Conservation (phyloP, 139 green algal genomes). For the Desmodesmus armatus region DNA sequence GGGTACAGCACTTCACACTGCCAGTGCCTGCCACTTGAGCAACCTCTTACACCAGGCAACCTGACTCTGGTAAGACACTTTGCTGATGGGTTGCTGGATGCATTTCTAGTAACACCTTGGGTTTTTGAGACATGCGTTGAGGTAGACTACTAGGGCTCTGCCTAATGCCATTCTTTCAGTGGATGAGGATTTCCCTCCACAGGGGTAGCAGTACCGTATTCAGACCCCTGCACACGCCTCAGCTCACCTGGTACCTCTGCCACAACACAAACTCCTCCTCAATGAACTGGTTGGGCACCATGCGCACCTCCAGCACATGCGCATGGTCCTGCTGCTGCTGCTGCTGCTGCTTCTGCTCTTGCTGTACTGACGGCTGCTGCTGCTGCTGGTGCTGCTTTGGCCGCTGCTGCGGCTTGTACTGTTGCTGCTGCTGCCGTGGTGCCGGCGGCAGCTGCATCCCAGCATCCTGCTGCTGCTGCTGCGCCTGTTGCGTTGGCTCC, state of each 20-base stretch:
- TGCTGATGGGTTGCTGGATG: too few species aligned
- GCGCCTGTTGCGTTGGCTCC: constrained; percentile 27
- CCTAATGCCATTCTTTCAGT: too few species aligned
- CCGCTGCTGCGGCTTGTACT: neutral
- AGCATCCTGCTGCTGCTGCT: constrained; percentile 27
- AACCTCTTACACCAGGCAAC: too few species aligned
- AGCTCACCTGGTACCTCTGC: constrained; percentile 62
- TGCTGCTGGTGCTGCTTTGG: constrained; percentile 15
- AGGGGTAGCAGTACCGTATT: too few species aligned
- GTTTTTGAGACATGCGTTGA: too few species aligned
- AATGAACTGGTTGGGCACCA: constrained; percentile 55
- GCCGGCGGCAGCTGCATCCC: neutral
- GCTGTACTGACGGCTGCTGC: constrained; percentile 2
- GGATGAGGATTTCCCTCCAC: too few species aligned
- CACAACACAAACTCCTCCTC: constrained; percentile 76
- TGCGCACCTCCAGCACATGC: constrained; percentile 3
- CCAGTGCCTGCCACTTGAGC: too few species aligned
- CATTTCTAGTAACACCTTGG: too few species aligned
- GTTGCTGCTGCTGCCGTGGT: neutral
- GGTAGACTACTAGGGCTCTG: too few species aligned
- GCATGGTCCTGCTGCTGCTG: neutral
- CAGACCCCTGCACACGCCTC: neutral
- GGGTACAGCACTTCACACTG: too few species aligned
- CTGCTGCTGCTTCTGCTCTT: constrained; percentile 38
- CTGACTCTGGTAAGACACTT: too few species aligned